Evolutionary conservation across 306 rosid species (phyloP).

Genomic region (Delonix regia): DNA sequence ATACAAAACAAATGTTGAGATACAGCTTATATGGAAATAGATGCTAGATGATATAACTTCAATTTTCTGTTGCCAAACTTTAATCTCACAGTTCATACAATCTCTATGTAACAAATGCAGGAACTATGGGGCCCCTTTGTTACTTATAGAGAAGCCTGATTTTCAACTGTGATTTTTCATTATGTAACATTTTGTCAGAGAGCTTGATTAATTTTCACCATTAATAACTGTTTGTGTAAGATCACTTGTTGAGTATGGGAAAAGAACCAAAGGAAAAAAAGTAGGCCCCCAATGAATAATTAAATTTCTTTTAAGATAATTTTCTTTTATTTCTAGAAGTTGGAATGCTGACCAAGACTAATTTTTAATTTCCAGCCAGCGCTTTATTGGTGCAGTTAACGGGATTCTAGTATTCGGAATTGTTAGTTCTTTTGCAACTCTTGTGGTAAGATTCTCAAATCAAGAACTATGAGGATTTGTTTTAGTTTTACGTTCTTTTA

Average conservation of each 20-base stretch:
- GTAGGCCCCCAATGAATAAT: background rate
- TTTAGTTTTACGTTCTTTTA: background rate
- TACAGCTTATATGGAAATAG: background rate
- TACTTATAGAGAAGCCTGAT: background rate
- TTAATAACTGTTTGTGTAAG: no score
- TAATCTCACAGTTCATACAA: background rate
- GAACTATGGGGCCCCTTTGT: background rate
- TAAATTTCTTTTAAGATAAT: background rate
- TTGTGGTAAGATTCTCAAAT: slow-evolving; percentile 56
- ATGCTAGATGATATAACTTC: background rate
- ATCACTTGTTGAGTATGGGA: no score
- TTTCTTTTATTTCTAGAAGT: background rate
- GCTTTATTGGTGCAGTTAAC: slow-evolving; percentile 69
- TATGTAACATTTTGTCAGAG: no score
- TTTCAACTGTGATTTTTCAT: no score
- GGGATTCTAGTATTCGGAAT: slow-evolving; percentile 71
- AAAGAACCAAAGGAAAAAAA: background rate
- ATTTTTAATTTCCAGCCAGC: slow-evolving; percentile 65
- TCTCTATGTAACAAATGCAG: background rate
- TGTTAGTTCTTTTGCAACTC: slow-evolving; percentile 68
- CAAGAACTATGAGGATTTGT: background rate
- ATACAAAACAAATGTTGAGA: background rate
- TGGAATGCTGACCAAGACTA: slow-evolving; percentile 22
- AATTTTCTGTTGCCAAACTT: background rate
- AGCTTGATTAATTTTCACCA: no score